Base-by-base conservation (phyloP, 768 basidiomycete species). In the Rhizopogon roseolus region DNA sequence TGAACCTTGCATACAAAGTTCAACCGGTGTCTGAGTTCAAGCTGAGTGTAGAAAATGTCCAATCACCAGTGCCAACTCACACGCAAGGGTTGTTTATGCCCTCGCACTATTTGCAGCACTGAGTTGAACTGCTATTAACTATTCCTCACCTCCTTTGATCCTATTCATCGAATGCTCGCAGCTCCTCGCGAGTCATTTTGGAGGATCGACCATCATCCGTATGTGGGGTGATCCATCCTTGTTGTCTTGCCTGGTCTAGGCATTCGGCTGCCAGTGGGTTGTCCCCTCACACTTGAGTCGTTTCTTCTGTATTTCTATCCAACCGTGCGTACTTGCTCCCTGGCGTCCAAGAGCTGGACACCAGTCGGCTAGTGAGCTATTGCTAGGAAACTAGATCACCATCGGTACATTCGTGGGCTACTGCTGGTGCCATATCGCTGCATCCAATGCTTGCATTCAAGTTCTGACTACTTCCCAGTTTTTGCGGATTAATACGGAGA, bases 1-100 rank as follows among this genome's bases (percentile, higher is more conserved):
- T 8, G 46, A 48, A 48, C 46, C 46, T 48, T 48, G 32, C 22
- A 36, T 36, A 25, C 46, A 48, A 36, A 48, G 46, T 48, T 48
- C 4, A 48, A 14, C 29, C 1, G 34, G 5, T 36, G 22, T 48
- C 32, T 48, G 22, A 36, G 46, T 48, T 48, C 34, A 48, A 36
- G 46, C 46, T 48, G 34, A 48, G 46, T 22, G 46, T 48, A 36
- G 19, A 48, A 36, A 36, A 5, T 36, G 34, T 13, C 13, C 34
- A 36, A 36, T 11, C 9, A 32, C 29, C 22, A 22, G 22, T 32
- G 29, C 29, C 9, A 32, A 32, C 2, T 7, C 29, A 29, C n/a
- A n/a, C n/a, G 6, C 8, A 29, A 29, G 29, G 29, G 34, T 34
- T 11, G 16, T 8, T 48, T 34, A 32, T 34, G 22, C 46, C 9